These are phyloP conservation scores for Leccinum fibrillosum DNA, from an alignment of 768 basidiomycete genomes.

Conservation along the genomic window DNA sequence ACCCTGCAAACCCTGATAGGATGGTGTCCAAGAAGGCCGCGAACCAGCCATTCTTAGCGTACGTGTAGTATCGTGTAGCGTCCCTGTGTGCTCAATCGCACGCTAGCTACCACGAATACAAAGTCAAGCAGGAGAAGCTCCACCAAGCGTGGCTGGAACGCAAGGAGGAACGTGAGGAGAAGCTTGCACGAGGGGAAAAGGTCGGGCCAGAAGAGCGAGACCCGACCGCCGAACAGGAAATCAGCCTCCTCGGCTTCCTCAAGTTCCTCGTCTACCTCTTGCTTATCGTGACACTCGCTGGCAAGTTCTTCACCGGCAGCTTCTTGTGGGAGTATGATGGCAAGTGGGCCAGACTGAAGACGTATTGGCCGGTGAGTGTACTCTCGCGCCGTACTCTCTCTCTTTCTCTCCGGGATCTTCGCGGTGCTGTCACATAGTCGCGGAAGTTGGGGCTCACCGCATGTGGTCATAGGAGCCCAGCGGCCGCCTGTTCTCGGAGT, in stretches of 20 bases:
- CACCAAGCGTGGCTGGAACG: constrained; percentile 67
- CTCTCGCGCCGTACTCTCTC: neutral
- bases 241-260: constrained; percentile 61
- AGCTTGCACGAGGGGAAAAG: constrained; percentile 68
- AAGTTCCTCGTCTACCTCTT: constrained; percentile 63
- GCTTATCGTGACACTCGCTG: constrained; percentile 54
- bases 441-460: neutral
- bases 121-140: constrained; percentile 53
- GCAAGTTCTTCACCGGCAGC: constrained; percentile 86
- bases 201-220: constrained; percentile 72
- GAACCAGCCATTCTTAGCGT: constrained; percentile 84
- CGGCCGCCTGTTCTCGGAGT: constrained; percentile 74
- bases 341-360: constrained; percentile 57
- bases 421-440: neutral
- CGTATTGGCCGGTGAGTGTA: constrained; percentile 58
- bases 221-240: constrained; percentile 65
- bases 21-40: constrained; percentile 80
- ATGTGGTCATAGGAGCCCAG: constrained; percentile 39
- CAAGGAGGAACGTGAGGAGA: constrained; percentile 68
- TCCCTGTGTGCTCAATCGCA: constrained; percentile 6
- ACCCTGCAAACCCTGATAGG: constrained; percentile 62
- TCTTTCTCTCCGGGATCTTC: neutral
- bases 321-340: constrained; percentile 80
- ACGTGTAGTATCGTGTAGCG: constrained; percentile 30
- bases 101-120: constrained; percentile 64